Conservation (phyloP, 2,329 filamentous ascomycete species). For the Diplodia seriata region DNA sequence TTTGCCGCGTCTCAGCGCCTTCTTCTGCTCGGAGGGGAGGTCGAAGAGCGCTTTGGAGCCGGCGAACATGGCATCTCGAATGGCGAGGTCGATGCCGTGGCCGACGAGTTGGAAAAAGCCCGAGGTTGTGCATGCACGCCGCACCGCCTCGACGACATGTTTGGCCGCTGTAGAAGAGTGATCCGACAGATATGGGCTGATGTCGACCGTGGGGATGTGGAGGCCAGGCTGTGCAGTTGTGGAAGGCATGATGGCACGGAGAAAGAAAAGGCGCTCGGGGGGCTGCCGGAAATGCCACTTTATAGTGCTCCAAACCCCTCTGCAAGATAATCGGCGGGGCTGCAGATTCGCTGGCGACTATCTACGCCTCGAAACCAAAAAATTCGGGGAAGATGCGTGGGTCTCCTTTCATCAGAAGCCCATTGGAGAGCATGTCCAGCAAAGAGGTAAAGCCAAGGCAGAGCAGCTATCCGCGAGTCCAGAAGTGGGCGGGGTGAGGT, state of each 20-base stretch:
- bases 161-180: conserved; percentile 3
- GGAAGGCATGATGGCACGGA: conserved; percentile 8
- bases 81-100: conserved; percentile 10
- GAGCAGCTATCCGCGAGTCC: background rate
- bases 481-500: background rate
- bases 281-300: background rate
- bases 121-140: conserved; percentile 19
- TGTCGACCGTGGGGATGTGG: conserved; percentile 27
- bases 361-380: no score
- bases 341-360: background rate
- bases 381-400: no score
- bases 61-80: conserved; percentile 17
- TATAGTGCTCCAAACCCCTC: background rate
- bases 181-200: conserved; percentile 14
- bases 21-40: conserved; percentile 17
- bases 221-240: background rate
- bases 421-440: background rate
- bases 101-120: conserved; percentile 29
- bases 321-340: background rate
- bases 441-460: background rate
- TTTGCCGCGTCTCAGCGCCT: conserved; percentile 15
- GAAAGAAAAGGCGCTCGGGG: background rate
- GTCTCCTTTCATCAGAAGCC: background rate
- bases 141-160: conserved; percentile 11
- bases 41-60: conserved; percentile 26